These are phyloP conservation scores for Brassica juncea DNA, from an alignment of 345 rosid genomes.

Conservation along the genomic window DNA sequence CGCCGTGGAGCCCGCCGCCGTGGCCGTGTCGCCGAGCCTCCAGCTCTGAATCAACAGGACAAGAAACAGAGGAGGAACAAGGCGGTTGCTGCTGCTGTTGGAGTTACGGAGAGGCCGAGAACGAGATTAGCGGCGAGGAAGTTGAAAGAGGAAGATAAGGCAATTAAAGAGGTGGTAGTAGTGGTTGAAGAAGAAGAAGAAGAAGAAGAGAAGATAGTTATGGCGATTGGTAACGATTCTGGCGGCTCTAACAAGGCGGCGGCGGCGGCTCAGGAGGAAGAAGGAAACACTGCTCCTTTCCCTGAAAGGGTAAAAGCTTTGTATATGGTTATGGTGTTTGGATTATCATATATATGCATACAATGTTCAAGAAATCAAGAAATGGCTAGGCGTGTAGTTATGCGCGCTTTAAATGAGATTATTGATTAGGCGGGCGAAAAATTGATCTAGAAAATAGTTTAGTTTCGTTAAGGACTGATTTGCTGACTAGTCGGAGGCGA, in stretches of 20 bases:
- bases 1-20: conserved; percentile 79
- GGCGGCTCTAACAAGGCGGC: conserved; percentile 75
- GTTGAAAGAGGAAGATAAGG: conserved; percentile 46
- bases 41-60: conserved; percentile 29
- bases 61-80: conserved; percentile 32
- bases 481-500: no score
- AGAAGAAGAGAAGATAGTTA: conserved; percentile 39
- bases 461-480: no score
- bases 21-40: conserved; percentile 52
- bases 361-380: no score
- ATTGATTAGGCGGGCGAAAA: no score
- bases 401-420: no score
- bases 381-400: no score
- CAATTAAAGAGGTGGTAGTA: conserved; percentile 23
- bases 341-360: no score
- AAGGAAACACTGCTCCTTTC: conserved; percentile 83
- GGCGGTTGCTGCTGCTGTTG: conserved; percentile 32
- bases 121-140: conserved; percentile 56
- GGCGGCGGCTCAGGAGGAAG: conserved; percentile 66
- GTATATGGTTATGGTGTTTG: background rate
- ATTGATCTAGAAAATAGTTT: no score
- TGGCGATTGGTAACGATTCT: conserved; percentile 60
- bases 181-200: conserved; percentile 12
- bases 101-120: conserved; percentile 52
- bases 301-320: conserved; percentile 67